phyloP scores from a whole-genome alignment of 768 basidiomycete species.

The Lentinula boryana region DNA sequence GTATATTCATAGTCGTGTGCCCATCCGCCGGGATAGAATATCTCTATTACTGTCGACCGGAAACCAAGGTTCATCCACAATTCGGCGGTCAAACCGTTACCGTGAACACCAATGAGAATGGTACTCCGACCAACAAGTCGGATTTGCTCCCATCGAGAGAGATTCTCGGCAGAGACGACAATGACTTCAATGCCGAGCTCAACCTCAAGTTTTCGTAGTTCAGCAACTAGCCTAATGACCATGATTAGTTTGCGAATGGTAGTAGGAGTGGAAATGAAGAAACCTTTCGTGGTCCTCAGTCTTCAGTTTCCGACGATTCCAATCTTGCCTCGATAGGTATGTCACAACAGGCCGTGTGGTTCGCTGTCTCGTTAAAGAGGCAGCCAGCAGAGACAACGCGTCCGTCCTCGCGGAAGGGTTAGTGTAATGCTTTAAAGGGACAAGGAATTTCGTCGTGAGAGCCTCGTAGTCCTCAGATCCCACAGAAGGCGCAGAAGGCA shows the following conservation, averaged over 20 bases:
- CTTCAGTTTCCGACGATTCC: constrained; percentile 80
- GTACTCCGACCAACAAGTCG: constrained; percentile 79
- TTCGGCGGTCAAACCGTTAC: constrained; percentile 34
- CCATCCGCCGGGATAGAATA: constrained; percentile 82
- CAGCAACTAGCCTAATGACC: constrained; percentile 51
- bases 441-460: background rate
- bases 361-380: background rate
- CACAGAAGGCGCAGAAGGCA: background rate
- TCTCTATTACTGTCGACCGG: constrained; percentile 85
- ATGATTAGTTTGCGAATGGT: background rate
- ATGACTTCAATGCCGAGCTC: constrained; percentile 82
- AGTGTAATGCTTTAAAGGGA: background rate
- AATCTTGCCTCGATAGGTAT: constrained; percentile 84
- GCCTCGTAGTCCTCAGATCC: background rate
- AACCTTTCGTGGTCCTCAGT: constrained; percentile 61
- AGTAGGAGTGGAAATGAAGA: background rate
- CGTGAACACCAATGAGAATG: constrained; percentile 7
- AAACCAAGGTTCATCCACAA: constrained; percentile 90
- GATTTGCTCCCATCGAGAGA: constrained; percentile 78
- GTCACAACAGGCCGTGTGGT: constrained; percentile 68
- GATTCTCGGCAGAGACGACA: constrained; percentile 77
- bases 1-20: constrained; percentile 84
- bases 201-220: constrained; percentile 64
- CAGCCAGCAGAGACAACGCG: background rate
- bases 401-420: background rate